These are phyloP conservation scores for Viridothelium virens DNA, from an alignment of 495 filamentous ascomycete species.

Conservation along the genomic window DNA sequence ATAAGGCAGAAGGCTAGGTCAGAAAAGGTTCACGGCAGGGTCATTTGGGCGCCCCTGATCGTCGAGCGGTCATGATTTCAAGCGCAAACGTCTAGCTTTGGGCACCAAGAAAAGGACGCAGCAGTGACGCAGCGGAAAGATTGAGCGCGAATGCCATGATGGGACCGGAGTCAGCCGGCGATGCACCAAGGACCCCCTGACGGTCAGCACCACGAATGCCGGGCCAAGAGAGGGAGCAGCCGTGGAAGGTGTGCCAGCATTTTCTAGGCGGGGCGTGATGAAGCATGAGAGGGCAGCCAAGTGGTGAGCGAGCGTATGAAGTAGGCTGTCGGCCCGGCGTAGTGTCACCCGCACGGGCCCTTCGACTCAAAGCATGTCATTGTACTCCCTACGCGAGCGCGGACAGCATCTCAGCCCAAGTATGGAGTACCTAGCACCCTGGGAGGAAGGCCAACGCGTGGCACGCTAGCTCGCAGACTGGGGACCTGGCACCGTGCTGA, in stretches of 20 bases:
- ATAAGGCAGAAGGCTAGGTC: neutral
- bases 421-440: neutral
- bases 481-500: neutral
- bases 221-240: neutral
- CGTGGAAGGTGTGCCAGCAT: neutral
- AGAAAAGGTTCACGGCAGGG: slow-evolving; percentile 1
- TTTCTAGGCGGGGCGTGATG: neutral
- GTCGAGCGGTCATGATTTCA: neutral
- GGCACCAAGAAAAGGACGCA: neutral
- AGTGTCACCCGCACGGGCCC: slow-evolving; percentile 1
- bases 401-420: neutral
- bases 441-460: no score
- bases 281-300: neutral
- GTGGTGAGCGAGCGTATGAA: neutral
- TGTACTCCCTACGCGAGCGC: neutral
- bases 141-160: neutral
- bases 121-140: slow-evolving; percentile 1
- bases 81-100: neutral
- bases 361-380: neutral
- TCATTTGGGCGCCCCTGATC: slow-evolving; percentile 9
- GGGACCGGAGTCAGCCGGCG: slow-evolving; percentile 1
- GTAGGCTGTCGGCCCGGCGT: slow-evolving; percentile 10
- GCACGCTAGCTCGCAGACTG: slow-evolving; percentile 6
- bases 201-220: slow-evolving; percentile 1
- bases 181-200: neutral